A percentile compares a stretch with the other conserved stretches of the same genome.
phyloP scores from a whole-genome alignment of 192 early-diverging fungal species.

The Cetraspora pellucida region DNA sequence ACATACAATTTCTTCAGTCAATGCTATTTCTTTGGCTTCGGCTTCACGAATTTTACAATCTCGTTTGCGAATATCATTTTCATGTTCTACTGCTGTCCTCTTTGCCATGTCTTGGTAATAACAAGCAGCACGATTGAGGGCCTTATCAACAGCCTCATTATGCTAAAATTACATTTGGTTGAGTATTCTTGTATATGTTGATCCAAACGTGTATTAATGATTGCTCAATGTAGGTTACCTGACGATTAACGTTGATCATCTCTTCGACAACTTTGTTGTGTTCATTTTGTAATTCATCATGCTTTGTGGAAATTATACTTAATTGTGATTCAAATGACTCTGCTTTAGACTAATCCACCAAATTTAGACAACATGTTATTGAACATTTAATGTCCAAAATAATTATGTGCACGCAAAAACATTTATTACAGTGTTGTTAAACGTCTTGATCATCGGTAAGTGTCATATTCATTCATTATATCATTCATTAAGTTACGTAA shows the following conservation, averaged over 20 bases:
- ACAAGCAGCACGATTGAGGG: background rate
- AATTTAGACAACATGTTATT: background rate
- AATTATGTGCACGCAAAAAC: background rate
- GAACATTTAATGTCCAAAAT: background rate
- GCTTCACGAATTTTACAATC: slow-evolving; percentile 23
- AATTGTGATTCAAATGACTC: slow-evolving; percentile 18
- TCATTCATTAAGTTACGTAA: too few species aligned
- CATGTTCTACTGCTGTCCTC: slow-evolving; percentile 1
- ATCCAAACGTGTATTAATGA: background rate
- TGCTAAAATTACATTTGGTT: background rate
- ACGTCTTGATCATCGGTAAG: too few species aligned
- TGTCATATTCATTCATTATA: too few species aligned
- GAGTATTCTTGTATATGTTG: background rate
- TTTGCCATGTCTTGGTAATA: slow-evolving; percentile 25
- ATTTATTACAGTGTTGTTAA: background rate
- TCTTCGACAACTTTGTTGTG: slow-evolving; percentile 1
- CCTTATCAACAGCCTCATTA: slow-evolving; percentile 11
- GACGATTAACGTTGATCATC: background rate
- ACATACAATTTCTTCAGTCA: slow-evolving; percentile 30
- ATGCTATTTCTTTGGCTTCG: slow-evolving; percentile 1
- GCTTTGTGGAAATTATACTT: background rate
- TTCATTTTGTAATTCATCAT: background rate
- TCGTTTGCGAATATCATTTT: slow-evolving; percentile 29
- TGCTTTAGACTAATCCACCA: background rate
- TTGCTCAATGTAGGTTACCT: slow-evolving; percentile 3